phyloP scores from a whole-genome alignment of 768 basidiomycete genomes.

The Scleroderma citrinum region DNA sequence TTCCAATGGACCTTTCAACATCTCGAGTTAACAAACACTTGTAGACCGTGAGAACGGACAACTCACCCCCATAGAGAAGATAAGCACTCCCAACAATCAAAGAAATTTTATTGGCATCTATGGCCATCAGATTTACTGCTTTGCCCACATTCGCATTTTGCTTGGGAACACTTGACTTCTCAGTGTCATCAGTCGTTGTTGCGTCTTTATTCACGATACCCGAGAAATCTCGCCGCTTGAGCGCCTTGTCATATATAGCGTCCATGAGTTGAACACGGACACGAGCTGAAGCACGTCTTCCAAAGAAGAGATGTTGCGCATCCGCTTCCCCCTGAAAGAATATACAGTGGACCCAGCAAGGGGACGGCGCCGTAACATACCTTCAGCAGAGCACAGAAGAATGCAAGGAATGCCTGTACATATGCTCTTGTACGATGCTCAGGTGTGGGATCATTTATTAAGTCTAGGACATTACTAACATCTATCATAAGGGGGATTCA shows the following conservation, averaged over 20 bases:
- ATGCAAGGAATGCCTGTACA: constrained; percentile 72
- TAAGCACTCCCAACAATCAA: constrained; percentile 47
- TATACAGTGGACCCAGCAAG: background rate
- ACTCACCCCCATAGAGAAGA: constrained; percentile 54
- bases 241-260: constrained; percentile 81
- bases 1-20: constrained; percentile 57
- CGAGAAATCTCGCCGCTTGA: constrained; percentile 79
- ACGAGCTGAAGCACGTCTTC: constrained; percentile 65
- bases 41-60: background rate
- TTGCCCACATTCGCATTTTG: constrained; percentile 78
- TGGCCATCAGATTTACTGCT: constrained; percentile 81
- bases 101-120: constrained; percentile 55
- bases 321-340: constrained; percentile 51
- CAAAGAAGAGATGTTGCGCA: constrained; percentile 73
- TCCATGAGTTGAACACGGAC: constrained; percentile 80
- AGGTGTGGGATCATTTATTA: constrained; percentile 43
- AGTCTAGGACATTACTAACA: constrained; percentile 52
- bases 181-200: constrained; percentile 15
- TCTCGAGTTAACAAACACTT: background rate
- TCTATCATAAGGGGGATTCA: background rate
- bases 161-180: constrained; percentile 44
- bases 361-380: constrained; percentile 1
- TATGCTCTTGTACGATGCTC: constrained; percentile 59
- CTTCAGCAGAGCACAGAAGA: constrained; percentile 43
- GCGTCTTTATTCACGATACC: constrained; percentile 59